A percentile compares a stretch with the other conserved stretches of the same genome.
Evolutionary conservation across 1,284 basidiomycete species (phyloP).

Genomic region (Polyporus tsugae): DNA sequence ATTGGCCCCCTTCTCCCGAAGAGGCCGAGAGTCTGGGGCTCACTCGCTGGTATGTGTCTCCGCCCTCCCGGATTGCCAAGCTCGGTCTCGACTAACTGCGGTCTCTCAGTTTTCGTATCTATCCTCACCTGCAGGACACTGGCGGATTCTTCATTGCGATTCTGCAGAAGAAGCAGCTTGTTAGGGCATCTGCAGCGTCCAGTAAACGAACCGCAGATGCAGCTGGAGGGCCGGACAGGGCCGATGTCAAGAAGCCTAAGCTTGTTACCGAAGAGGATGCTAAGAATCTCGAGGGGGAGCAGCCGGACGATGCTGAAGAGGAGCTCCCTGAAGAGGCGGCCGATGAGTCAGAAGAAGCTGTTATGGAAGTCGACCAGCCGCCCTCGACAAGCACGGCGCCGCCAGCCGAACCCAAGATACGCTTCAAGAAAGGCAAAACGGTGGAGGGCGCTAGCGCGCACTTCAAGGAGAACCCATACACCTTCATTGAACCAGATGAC

Average conservation of each 20-base stretch:
- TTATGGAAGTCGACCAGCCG: conserved; percentile 34
- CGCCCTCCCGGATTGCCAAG: neutral
- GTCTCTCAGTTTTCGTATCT: conserved; percentile 77
- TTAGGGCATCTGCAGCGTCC: conserved; percentile 13
- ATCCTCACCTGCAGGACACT: conserved; percentile 96
- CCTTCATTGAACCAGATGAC: conserved; percentile 78
- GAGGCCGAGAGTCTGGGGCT: conserved; percentile 70
- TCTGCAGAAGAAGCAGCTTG: conserved; percentile 59
- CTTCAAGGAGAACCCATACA: conserved; percentile 94
- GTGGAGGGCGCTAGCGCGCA: conserved; percentile 50
- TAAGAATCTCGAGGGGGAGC: conserved; percentile 3
- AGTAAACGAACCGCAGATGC: conserved; percentile 57
- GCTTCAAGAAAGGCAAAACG: conserved; percentile 38
- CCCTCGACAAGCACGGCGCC: conserved; percentile 10
- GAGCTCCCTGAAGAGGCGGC: conserved; percentile 31
- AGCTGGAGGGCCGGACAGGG: conserved; percentile 46
- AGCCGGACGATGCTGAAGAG: conserved; percentile 9
- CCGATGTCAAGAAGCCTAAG: conserved; percentile 58
- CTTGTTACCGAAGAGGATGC: conserved; percentile 41
- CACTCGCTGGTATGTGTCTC: conserved; percentile 68
- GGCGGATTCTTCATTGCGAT: conserved; percentile 98
- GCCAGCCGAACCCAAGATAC: conserved; percentile 28
- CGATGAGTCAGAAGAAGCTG: conserved; percentile 28
- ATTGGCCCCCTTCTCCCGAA: conserved; percentile 76
- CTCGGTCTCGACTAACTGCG: neutral